Conservation (phyloP, 1,284 basidiomycete genomes). For the Hemileia vastatrix region DNA sequence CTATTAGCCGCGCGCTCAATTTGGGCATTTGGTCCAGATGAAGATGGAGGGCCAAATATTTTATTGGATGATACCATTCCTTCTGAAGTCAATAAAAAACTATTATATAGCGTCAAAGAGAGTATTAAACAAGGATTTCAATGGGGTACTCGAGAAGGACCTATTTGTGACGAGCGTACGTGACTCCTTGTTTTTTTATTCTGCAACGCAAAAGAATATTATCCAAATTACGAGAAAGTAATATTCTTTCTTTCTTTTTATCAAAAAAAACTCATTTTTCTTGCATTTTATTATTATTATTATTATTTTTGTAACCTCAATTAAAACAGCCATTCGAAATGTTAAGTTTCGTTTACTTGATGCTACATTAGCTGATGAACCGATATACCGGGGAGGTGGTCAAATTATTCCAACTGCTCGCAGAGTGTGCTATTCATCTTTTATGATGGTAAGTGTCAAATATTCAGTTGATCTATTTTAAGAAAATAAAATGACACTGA, state of each 20-base stretch:
- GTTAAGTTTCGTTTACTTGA: slow-evolving; percentile 95
- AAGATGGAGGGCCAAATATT: slow-evolving; percentile 76
- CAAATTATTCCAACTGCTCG: slow-evolving; percentile 97
- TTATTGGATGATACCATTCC: slow-evolving; percentile 92
- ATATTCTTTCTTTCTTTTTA: slow-evolving; percentile 12
- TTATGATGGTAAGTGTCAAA: slow-evolving; percentile 65
- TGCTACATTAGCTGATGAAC: slow-evolving; percentile 79
- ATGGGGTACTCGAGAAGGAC: slow-evolving; percentile 95
- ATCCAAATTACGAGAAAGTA: neutral
- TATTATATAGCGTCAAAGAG: slow-evolving; percentile 78
- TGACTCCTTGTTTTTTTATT: slow-evolving; percentile 29
- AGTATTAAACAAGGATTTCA: slow-evolving; percentile 98
- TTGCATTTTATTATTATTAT: no score
- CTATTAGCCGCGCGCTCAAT: slow-evolving; percentile 91
- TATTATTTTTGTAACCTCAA: no score
- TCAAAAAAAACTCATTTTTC: slow-evolving; percentile 20
- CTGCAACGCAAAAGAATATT: neutral
- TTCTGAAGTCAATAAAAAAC: slow-evolving; percentile 87
- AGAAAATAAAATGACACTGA: no score
- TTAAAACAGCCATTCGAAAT: slow-evolving; percentile 86
- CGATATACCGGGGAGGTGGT: slow-evolving; percentile 93
- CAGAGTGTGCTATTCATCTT: slow-evolving; percentile 97
- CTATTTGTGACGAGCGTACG: slow-evolving; percentile 95
- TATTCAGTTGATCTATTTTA: no score
- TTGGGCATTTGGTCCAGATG: slow-evolving; percentile 99